A percentile compares a stretch with the other conserved stretches of the same genome.
Conservation (phyloP, 768 basidiomycete genomes). For the Favolaschia claudopus region DNA sequence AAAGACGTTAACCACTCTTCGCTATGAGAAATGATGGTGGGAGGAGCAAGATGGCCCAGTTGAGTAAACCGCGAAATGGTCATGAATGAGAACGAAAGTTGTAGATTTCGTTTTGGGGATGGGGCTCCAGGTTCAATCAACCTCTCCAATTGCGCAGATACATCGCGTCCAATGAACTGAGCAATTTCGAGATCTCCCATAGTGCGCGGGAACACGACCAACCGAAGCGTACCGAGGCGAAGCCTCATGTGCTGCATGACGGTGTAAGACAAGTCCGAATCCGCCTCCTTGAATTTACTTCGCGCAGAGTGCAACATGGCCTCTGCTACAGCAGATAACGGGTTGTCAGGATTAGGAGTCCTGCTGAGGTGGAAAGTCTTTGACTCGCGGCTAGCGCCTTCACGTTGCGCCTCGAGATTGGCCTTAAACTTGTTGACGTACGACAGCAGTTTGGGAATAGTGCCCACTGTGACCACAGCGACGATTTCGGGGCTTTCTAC, state of each 20-base stretch:
- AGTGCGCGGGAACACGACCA: conserved; percentile 81
- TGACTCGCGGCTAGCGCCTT: conserved; percentile 82
- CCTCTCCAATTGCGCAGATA: conserved; percentile 76
- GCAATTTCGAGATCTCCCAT: conserved; percentile 83
- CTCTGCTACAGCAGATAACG: conserved; percentile 85
- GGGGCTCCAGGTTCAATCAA: conserved; percentile 57
- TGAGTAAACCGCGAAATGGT: conserved; percentile 78
- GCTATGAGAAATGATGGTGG: conserved; percentile 45
- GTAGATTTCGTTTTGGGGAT: conserved; percentile 68
- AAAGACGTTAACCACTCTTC: conserved; percentile 68
- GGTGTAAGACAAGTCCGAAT: conserved; percentile 62
- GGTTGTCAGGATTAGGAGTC: conserved; percentile 78
- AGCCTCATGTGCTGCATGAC: conserved; percentile 81
- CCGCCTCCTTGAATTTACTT: conserved; percentile 73
- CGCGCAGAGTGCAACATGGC: conserved; percentile 83
- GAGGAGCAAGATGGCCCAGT: conserved; percentile 55
- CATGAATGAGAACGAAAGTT: conserved; percentile 79
- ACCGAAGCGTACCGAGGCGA: conserved; percentile 64
- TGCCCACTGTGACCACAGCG: conserved; percentile 72
- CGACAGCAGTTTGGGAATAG: conserved; percentile 78
- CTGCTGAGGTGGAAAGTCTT: conserved; percentile 76
- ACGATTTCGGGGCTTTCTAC: conserved; percentile 74
- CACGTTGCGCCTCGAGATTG: conserved; percentile 75
- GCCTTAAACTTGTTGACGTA: conserved; percentile 78
- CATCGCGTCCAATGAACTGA: conserved; percentile 71